A percentile compares a stretch with the other conserved stretches of the same genome.
Evolutionary conservation across 139 green algal species (phyloP).

Genomic region (Dunaliella sp.): DNA sequence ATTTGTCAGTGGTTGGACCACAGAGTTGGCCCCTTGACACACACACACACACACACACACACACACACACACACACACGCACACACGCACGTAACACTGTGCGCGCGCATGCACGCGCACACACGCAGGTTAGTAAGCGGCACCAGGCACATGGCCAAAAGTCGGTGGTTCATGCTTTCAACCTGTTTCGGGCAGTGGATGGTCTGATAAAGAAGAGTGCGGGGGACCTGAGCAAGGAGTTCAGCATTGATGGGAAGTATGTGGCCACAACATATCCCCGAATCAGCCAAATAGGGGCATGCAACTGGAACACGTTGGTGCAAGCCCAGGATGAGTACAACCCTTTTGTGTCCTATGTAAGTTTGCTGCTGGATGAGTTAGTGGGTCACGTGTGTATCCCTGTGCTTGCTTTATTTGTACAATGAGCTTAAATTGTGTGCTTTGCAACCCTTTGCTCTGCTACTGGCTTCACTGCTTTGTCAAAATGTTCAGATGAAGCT

Average conservation of each 20-base stretch:
- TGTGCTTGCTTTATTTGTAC: too few relatives aligned
- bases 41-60: too few relatives aligned
- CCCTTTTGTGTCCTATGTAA: constrained; percentile 65
- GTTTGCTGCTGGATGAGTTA: too few relatives aligned
- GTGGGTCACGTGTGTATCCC: too few relatives aligned
- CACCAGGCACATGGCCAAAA: background rate
- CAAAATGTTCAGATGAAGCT: too few relatives aligned
- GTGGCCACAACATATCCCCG: background rate
- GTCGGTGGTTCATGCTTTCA: background rate
- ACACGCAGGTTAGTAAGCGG: background rate
- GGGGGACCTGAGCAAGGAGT: background rate
- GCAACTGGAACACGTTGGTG: constrained; percentile 70
- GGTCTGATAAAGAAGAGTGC: constrained; percentile 14
- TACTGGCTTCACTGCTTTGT: too few relatives aligned
- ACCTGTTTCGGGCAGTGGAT: constrained; percentile 15
- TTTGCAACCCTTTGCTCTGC: too few relatives aligned
- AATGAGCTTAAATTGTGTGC: too few relatives aligned
- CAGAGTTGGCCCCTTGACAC: too few relatives aligned
- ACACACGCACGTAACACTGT: background rate
- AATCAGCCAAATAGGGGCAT: constrained; percentile 1
- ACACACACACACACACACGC: background rate
- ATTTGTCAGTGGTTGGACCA: too few relatives aligned
- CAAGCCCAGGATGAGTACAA: constrained; percentile 51
- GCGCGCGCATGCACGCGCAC: background rate
- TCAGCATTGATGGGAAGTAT: background rate